phyloP scores from a whole-genome alignment of 441 rosid genomes.

The Eutrema salsugineum region DNA sequence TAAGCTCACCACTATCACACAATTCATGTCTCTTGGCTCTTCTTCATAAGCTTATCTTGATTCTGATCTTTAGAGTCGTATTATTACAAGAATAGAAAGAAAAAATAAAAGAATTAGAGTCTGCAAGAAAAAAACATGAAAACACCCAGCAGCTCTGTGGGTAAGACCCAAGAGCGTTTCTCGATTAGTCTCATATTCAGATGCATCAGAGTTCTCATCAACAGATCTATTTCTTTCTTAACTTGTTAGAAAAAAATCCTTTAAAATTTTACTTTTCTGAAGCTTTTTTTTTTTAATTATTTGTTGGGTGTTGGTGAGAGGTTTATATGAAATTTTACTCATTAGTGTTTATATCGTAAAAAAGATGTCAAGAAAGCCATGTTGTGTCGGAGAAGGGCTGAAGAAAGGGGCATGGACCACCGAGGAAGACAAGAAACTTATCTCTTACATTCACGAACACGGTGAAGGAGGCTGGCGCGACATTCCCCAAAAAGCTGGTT shows the following conservation, averaged over 20 bases:
- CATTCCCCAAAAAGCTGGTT: conserved; percentile 91
- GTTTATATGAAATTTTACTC: not conserved
- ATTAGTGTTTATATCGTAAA: not conserved
- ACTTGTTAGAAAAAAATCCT: not conserved
- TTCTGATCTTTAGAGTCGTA: not conserved
- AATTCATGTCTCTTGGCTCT: not conserved
- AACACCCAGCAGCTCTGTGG: conserved; percentile 1
- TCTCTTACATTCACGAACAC: conserved; percentile 82
- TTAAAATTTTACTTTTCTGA: not conserved
- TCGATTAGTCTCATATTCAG: conserved; percentile 29
- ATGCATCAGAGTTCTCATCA: conserved; percentile 36
- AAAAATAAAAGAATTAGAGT: not conserved
- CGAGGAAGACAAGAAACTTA: conserved; percentile 94
- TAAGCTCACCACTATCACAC: conserved; percentile 9
- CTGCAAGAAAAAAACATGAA: conserved; percentile 20
- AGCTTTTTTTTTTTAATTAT: not conserved
- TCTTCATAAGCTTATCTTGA: conserved; percentile 15
- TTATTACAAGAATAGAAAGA: not conserved
- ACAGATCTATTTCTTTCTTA: conserved; percentile 28
- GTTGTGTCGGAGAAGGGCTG: conserved; percentile 86
- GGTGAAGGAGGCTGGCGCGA: conserved; percentile 99
- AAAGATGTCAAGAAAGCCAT: conserved; percentile 86
- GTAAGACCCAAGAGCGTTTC: conserved; percentile 24
- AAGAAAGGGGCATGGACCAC: conserved; percentile 99
- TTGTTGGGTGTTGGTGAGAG: not conserved